Conservation (phyloP, 1,284 basidiomycete species). For the Irpex rosettiformis region DNA sequence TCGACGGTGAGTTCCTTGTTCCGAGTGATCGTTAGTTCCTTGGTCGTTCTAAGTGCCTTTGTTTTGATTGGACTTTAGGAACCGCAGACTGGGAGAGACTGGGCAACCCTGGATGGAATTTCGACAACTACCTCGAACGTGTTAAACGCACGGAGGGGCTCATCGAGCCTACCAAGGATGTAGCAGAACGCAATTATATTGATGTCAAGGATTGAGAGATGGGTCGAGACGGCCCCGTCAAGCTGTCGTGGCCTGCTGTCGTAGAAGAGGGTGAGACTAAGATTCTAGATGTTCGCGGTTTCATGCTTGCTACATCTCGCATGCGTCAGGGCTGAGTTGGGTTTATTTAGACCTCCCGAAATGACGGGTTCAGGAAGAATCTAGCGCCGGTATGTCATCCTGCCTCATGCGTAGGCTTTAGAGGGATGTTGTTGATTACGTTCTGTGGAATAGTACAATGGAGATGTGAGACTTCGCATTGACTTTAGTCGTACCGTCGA, state of each 20-base stretch:
- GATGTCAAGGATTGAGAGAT: neutral
- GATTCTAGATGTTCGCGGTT: neutral
- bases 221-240: neutral
- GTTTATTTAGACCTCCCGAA: neutral
- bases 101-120: slow-evolving; percentile 3
- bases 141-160: neutral
- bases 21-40: neutral
- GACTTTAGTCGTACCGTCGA: too few species aligned
- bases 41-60: neutral
- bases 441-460: neutral
- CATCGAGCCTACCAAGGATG: neutral
- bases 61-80: neutral
- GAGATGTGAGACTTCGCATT: neutral
- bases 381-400: neutral
- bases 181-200: neutral
- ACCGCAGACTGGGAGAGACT: slow-evolving; percentile 1
- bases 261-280: neutral
- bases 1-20: neutral
- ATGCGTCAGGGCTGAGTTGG: neutral
- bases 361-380: neutral
- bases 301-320: neutral
- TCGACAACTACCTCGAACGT: neutral
- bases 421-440: neutral
- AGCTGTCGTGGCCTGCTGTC: neutral
- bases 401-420: neutral